phyloP scores from a whole-genome alignment of 371 early-diverging fungal genomes.

The Zopfochytrium polystomum region DNA sequence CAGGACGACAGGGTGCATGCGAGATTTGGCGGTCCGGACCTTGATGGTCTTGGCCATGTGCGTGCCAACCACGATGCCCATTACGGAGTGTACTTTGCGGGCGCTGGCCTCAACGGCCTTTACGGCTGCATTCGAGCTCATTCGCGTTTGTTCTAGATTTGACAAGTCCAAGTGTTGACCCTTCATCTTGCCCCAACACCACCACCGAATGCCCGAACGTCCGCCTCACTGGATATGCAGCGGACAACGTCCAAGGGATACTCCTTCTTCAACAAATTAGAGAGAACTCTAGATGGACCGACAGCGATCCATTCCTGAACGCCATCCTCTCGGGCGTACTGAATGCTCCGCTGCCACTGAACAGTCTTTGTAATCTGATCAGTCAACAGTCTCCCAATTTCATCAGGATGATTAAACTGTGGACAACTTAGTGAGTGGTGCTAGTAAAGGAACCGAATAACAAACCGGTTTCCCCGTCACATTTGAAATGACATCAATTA shows the following conservation, averaged over 20 bases:
- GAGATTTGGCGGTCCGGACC: slow-evolving; percentile 75
- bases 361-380: slow-evolving; percentile 82
- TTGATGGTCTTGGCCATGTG: slow-evolving; percentile 86
- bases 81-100: slow-evolving; percentile 12
- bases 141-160: too few species aligned
- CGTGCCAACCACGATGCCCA: slow-evolving; percentile 74
- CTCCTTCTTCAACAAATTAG: slow-evolving; percentile 84
- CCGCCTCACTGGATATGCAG: slow-evolving; percentile 10
- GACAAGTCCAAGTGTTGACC: too few species aligned
- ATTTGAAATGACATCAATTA: slow-evolving; percentile 84
- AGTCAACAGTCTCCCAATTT: slow-evolving; percentile 68
- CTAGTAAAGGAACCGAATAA: slow-evolving; percentile 7
- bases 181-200: too few species aligned
- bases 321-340: slow-evolving; percentile 71
- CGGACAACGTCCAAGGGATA: slow-evolving; percentile 64
- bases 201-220: slow-evolving; percentile 9
- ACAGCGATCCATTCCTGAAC: slow-evolving; percentile 79
- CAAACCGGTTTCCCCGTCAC: slow-evolving; percentile 83
- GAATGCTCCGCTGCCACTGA: slow-evolving; percentile 83
- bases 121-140: too few species aligned
- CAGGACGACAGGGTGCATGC: slow-evolving; percentile 76
- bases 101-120: not conserved
- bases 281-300: slow-evolving; percentile 85
- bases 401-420: slow-evolving; percentile 36
- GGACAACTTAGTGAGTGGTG: not conserved